Percentiles rank a stretch among this genome's conserved stretches.
Conservation (phyloP, 2,329 filamentous ascomycete species). For the Ascochyta lentis region DNA sequence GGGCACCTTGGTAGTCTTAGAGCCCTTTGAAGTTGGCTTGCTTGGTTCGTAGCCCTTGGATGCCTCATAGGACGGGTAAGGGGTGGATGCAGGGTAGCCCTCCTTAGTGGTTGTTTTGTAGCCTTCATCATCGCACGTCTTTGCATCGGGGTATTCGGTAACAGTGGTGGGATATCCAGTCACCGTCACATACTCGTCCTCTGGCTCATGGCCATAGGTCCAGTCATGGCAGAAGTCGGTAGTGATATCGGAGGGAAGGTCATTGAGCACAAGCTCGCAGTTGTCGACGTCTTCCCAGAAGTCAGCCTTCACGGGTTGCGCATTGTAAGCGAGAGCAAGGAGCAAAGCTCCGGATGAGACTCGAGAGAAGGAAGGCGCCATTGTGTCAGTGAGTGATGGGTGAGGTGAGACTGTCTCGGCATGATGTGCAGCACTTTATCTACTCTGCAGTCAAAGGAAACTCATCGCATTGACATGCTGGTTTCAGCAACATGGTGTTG, state of each 20-base stretch:
- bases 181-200: constrained; percentile 6
- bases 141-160: constrained; percentile 13
- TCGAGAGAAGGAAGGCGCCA: constrained; percentile 16
- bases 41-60: background rate
- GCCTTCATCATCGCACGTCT: constrained; percentile 11
- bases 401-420: constrained; percentile 13
- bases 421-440: constrained; percentile 11
- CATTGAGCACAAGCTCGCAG: constrained; percentile 16
- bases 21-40: background rate
- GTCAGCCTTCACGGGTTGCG: constrained; percentile 12
- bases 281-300: constrained; percentile 19
- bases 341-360: constrained; percentile 16
- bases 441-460: constrained; percentile 10
- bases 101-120: constrained; percentile 10
- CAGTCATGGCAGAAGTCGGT: constrained; percentile 13
- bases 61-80: background rate
- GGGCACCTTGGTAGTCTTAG: background rate
- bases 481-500: constrained; percentile 6
- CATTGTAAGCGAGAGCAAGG: constrained; percentile 17
- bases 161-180: constrained; percentile 7
- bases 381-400: constrained; percentile 9
- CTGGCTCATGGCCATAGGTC: constrained; percentile 5
- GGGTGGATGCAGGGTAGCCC: constrained; percentile 2
- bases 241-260: constrained; percentile 5
- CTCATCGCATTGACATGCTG: constrained; percentile 1